phyloP scores from a whole-genome alignment of 176 grass and related monocot genomes.

The Aegilops sharonensis region DNA sequence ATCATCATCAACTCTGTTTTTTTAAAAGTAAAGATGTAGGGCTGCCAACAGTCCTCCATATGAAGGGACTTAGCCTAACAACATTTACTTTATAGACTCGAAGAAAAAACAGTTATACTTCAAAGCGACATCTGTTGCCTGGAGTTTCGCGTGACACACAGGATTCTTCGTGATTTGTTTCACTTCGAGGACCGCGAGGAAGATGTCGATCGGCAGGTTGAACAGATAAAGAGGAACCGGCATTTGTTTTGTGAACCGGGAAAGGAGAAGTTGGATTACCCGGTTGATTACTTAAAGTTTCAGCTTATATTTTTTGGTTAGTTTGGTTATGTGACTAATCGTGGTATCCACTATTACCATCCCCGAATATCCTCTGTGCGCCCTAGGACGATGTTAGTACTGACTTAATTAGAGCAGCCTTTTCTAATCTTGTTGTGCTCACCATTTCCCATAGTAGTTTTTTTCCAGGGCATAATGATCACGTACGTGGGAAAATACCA shows the following conservation, averaged over 20 bases:
- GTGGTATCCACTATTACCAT: not conserved
- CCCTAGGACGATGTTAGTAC: not conserved
- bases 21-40: too few species aligned
- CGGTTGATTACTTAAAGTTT: not conserved
- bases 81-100: too few species aligned
- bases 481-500: too few species aligned
- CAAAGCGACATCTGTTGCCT: not conserved
- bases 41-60: too few species aligned
- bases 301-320: not conserved
- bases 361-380: not conserved
- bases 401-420: not conserved
- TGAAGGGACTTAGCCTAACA: too few species aligned
- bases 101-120: too few species aligned
- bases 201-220: not conserved
- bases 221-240: slow-evolving; percentile 19
- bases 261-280: not conserved
- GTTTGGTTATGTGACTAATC: not conserved
- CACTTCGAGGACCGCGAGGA: not conserved
- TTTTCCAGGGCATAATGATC: not conserved
- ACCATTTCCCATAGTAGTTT: not conserved
- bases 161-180: not conserved
- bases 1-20: too few species aligned
- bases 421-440: not conserved
- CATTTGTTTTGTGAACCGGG: not conserved
- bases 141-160: not conserved